Percentiles rank a stretch among this genome's conserved stretches.
phyloP scores from a whole-genome alignment of 176 grass and related monocot species.

The Thalia dealbata region DNA sequence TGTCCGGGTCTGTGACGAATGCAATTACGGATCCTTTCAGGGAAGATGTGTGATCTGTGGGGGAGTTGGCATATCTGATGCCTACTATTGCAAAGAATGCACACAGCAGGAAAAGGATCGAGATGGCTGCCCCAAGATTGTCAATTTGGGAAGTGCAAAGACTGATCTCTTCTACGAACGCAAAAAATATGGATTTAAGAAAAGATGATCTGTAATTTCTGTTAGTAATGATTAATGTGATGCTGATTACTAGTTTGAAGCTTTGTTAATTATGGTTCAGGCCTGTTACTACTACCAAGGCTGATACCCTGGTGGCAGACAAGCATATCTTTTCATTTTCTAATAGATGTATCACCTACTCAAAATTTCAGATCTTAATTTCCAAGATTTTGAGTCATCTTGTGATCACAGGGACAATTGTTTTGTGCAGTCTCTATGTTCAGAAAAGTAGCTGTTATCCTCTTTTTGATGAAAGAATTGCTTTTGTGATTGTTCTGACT shows the following conservation, averaged over 20 bases:
- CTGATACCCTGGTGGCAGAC: not conserved
- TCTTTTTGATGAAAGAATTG: not conserved
- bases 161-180: conserved; percentile 11
- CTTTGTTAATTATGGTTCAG: too few species aligned
- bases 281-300: too few species aligned
- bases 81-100: conserved; percentile 13
- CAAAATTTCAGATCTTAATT: not conserved
- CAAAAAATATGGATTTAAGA: conserved; percentile 13
- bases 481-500: not conserved
- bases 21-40: conserved; percentile 5
- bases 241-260: too few species aligned
- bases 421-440: not conserved
- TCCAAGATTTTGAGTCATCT: not conserved
- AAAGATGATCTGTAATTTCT: not conserved
- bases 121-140: not conserved
- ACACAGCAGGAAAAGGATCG: conserved; percentile 12
- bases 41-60: conserved; percentile 8
- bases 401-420: not conserved
- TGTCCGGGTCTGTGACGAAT: not conserved
- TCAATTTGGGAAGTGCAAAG: conserved; percentile 6
- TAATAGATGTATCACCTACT: not conserved
- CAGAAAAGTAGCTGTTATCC: not conserved
- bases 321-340: not conserved
- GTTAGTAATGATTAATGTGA: not conserved
- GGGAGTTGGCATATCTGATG: conserved; percentile 6